Conservation (phyloP, 2,329 filamentous ascomycete genomes). For the Aspergillus novofumigatus region DNA sequence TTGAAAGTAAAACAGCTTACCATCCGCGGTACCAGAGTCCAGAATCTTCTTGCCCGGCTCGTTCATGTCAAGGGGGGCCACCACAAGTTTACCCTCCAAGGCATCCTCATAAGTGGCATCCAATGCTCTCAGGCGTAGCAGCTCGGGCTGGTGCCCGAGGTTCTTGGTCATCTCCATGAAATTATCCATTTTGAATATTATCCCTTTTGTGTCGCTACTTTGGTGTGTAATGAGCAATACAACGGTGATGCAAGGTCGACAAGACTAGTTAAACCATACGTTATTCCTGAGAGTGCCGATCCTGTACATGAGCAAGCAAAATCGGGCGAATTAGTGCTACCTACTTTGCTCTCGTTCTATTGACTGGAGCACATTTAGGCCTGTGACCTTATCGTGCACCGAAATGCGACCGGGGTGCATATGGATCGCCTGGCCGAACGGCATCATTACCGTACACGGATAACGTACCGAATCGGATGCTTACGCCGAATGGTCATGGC, state of each 20-base stretch:
- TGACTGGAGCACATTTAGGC: not conserved
- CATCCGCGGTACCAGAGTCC: constrained; percentile 4
- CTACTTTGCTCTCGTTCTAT: not conserved
- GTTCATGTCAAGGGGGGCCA: constrained; percentile 2
- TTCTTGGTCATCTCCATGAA: constrained; percentile 7
- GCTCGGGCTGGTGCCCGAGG: constrained; percentile 2
- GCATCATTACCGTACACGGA: not conserved
- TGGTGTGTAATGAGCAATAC: not conserved
- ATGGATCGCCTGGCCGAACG: not conserved
- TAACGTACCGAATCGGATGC: not conserved
- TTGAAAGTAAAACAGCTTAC: not conserved
- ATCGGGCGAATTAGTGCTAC: not conserved
- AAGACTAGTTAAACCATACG: not conserved
- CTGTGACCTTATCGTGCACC: not conserved
- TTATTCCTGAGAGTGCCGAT: not conserved
- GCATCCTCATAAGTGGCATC: constrained; percentile 2
- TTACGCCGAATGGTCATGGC: not conserved
- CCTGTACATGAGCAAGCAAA: not conserved
- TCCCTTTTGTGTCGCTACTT: not conserved
- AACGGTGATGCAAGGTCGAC: not conserved
- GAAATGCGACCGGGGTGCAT: not conserved
- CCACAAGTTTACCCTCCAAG: constrained; percentile 3
- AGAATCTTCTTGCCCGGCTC: constrained; percentile 6
- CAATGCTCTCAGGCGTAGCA: constrained; percentile 2
- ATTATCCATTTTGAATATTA: constrained; percentile 3